Evolutionary conservation across 176 grass and related monocot species (phyloP).

Genomic region (Raddia distichophylla): DNA sequence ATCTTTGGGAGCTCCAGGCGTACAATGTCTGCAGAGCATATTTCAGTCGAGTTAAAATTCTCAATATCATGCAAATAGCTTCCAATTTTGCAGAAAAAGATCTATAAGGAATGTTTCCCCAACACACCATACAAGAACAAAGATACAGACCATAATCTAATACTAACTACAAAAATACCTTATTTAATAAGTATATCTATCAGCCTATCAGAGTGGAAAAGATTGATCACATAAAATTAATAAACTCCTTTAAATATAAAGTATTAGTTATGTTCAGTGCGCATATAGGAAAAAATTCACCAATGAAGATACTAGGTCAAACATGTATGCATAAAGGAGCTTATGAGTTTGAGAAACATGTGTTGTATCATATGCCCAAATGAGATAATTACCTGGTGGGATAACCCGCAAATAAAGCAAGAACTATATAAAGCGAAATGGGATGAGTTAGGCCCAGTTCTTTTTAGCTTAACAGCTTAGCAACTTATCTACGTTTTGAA

Average conservation of each 20-base stretch:
- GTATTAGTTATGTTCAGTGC: neutral
- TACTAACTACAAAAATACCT: neutral
- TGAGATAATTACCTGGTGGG: neutral
- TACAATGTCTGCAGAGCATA: conserved; percentile 68
- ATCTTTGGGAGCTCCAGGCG: conserved; percentile 78
- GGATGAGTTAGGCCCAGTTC: too few species aligned
- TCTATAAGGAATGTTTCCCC: neutral
- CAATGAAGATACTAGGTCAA: conserved; percentile 2
- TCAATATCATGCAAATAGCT: neutral
- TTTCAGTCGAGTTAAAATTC: conserved; percentile 20
- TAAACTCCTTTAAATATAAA: neutral
- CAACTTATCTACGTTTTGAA: too few species aligned
- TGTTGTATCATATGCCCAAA: neutral
- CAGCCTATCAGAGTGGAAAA: neutral
- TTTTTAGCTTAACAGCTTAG: too few species aligned
- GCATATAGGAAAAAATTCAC: neutral
- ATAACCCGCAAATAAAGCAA: neutral
- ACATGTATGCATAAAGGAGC: neutral
- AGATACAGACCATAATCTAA: neutral
- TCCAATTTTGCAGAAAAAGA: neutral
- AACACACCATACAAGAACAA: neutral
- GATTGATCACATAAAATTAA: neutral
- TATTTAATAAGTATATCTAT: neutral
- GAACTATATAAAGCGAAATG: neutral
- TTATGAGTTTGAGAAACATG: neutral